Base-by-base conservation (phyloP, 371 early-diverging fungal species). In the Rhizopus delemar region DNA sequence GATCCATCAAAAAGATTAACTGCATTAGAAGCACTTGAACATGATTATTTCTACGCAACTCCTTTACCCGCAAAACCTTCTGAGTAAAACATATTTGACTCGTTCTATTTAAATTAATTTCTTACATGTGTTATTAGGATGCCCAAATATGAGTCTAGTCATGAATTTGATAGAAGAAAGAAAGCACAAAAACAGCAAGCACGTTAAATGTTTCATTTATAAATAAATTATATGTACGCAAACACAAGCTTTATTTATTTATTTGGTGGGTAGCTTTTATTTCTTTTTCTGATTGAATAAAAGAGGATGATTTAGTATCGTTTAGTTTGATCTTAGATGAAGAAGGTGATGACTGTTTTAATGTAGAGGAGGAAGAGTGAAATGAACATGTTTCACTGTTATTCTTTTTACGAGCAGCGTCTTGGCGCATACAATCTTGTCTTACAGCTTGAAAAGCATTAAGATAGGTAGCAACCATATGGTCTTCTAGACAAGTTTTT, bases 1-100 rank as follows among this genome's bases (percentile, higher is more conserved):
- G 87, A 95, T 63, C 94, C 96, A 15, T 70, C 73, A 4, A 81
- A 81, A 46, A 73, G 97, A 31, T 67, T 91, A 13, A 88, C 89
- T 1, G 95, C 94, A 1, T 65, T 78, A 31, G 74, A 86, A 6
- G 95, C 93, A 5, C 74, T 96, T 16, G 82, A 84, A 4, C 94
- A 96, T 60, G 84, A 84, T 53, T 88, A 84, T 39, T 86, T 88
- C 45, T 86, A 81, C 58, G 74, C 75, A 3, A 73, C 75, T 28
- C 88, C 86, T 29, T 52, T 81, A 38, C 86, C 86, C 8, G 84
- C 86, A 7, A 80, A 80, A n/a, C 84, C 82, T 28, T 61, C 74
- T 60, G 74, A 71, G 84, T 86, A 74, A 71, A 80, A 70, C 8
- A 9, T 28, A 12, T 29, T 51, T 11, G 46, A 22, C 5, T 43